Percentiles rank a stretch among this genome's conserved stretches.
Evolutionary conservation across 169 alveolate species (phyloP).

Genomic region (Plasmodium ovale): DNA sequence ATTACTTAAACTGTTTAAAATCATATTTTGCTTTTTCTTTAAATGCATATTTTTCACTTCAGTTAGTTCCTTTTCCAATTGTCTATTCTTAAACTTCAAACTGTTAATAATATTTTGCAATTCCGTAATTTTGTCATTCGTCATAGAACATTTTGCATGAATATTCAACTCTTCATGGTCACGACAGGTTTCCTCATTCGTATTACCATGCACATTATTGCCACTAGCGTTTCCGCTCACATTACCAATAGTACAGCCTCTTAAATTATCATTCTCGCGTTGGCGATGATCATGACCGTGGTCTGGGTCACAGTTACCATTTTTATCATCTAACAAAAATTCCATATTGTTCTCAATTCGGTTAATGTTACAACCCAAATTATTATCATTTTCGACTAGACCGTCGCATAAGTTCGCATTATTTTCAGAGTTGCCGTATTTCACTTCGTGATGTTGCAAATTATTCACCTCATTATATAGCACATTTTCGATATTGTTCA

Average conservation of each 20-base stretch:
- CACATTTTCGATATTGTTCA: not conserved
- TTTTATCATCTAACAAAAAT: constrained; percentile 13
- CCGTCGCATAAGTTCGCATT: not conserved
- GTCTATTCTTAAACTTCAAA: constrained; percentile 47
- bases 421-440: not conserved
- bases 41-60: constrained; percentile 60
- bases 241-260: too few species aligned
- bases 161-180: constrained; percentile 31
- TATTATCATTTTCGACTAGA: constrained; percentile 6
- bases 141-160: not conserved
- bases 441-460: constrained; percentile 1
- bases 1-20: constrained; percentile 40
- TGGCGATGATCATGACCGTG: too few species aligned
- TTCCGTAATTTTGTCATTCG: constrained; percentile 22
- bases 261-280: too few species aligned
- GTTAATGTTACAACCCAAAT: constrained; percentile 1
- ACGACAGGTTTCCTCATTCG: too few species aligned
- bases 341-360: constrained; percentile 27
- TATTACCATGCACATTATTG: too few species aligned
- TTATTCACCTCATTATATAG: not conserved
- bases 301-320: too few species aligned
- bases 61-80: constrained; percentile 45
- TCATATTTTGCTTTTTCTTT: constrained; percentile 30
- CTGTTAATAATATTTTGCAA: constrained; percentile 49
- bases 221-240: too few species aligned